These are phyloP conservation scores for Blastomyces silverae DNA, from an alignment of 2,329 filamentous ascomycete species.

Conservation along the genomic window DNA sequence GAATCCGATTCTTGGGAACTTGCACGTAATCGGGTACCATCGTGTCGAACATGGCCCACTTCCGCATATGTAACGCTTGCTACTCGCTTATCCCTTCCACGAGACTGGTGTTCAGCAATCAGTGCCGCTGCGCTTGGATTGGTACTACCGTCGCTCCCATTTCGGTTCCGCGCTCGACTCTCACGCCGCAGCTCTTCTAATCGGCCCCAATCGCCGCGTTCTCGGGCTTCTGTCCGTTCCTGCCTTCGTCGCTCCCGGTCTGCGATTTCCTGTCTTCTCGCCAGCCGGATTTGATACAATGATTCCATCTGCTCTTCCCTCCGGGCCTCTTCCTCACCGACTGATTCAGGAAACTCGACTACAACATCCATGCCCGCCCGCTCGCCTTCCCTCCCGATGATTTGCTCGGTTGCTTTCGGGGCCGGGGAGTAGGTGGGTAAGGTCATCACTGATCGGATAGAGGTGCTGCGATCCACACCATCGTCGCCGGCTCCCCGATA, in stretches of 20 bases:
- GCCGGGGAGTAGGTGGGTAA: slow-evolving; percentile 74
- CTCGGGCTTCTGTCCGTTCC: slow-evolving; percentile 63
- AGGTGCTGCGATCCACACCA: slow-evolving; percentile 71
- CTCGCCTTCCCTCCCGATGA: slow-evolving; percentile 84
- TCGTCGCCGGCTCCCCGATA: slow-evolving; percentile 23
- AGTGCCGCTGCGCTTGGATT: slow-evolving; percentile 33
- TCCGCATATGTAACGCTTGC: slow-evolving; percentile 45
- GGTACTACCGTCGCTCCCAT: slow-evolving; percentile 26
- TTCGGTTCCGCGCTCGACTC: slow-evolving; percentile 48
- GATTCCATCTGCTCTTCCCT: slow-evolving; percentile 90
- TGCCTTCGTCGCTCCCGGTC: slow-evolving; percentile 71
- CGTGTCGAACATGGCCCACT: slow-evolving; percentile 44
- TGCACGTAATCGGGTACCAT: slow-evolving; percentile 44
- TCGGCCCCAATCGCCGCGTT: slow-evolving; percentile 60
- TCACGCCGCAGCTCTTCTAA: slow-evolving; percentile 58
- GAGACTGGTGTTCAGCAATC: slow-evolving; percentile 41
- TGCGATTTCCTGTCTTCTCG: slow-evolving; percentile 65
- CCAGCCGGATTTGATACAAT: slow-evolving; percentile 78
- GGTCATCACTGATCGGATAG: slow-evolving; percentile 88
- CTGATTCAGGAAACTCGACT: slow-evolving; percentile 72
- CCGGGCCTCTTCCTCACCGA: slow-evolving; percentile 68
- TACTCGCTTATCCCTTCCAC: slow-evolving; percentile 41
- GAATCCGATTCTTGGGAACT: slow-evolving; percentile 44
- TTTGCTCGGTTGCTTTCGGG: slow-evolving; percentile 67
- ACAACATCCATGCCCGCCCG: slow-evolving; percentile 86